Evolutionary conservation across 352 stramenopile genomes (phyloP), one percentile per base, ranked within the genome.

Genomic region (Globisporangium alternatum): DNA sequence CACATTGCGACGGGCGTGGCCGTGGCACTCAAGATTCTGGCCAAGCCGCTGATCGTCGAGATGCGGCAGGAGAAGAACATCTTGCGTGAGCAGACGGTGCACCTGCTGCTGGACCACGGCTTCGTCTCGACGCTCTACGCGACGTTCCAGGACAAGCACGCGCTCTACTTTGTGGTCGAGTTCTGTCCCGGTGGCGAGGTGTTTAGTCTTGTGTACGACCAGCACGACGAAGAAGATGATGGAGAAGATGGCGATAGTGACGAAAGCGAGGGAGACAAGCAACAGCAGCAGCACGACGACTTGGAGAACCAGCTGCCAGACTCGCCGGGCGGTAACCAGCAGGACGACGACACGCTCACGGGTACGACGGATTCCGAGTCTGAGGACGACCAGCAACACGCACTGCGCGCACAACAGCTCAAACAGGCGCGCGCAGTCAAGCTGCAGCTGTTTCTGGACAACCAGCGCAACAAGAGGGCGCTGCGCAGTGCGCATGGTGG

Each of bases 121-220:
- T 90, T 91, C 63, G 63, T 95, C 19, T 69, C 73, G 13, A 73
- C 41, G 31, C 74, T 95, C 47, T 87, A 83, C 65, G 66, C 76
- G 21, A 91, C 76, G 49, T 92, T 95, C 59, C 83, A 95, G 56
- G 87, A 95, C 65, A 60, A 65, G 10, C 56, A 87, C 15, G 82
- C 82, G 28, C 63, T 94, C 37, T 95, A 90, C 56, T 89, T 93
- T 41, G 79, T 93, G 49, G 48, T 93, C 45, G 84, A 91, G 71
- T 91, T 84, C 52, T 89, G 78, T 57, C 73, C 83, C 17, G 83
- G 83, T 39, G 83, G 81, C 48, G 83, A 92, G 54, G 41, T 90
- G n/a, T 98, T 97, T 67, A 95, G 91, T 58, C 84, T 98, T 52
- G 81, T 97, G 54, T 86, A 92, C 68, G 67, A 91, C 28, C 80